phyloP scores from a whole-genome alignment of 1,284 basidiomycete species.

The Cutaneotrichosporon arboriforme region DNA sequence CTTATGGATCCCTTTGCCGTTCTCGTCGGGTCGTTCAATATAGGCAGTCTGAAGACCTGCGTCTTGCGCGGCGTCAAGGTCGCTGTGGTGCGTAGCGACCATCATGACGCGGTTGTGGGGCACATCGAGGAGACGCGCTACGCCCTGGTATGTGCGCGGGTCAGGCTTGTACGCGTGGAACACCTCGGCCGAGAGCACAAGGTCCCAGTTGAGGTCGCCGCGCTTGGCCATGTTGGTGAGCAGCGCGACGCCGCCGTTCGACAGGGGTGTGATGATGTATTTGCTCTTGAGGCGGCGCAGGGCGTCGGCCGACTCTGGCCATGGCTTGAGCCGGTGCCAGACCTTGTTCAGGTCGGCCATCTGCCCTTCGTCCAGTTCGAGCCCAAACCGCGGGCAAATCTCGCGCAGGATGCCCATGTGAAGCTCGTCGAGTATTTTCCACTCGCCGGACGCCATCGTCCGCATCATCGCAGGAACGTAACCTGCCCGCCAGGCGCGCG shows the following conservation, averaged over 20 bases:
- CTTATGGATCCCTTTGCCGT: conserved; percentile 2
- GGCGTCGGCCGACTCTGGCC: conserved; percentile 8
- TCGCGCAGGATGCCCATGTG: conserved; percentile 9
- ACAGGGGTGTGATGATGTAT: conserved; percentile 10
- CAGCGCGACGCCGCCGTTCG: conserved; percentile 13
- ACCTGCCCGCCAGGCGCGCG: conserved; percentile 9
- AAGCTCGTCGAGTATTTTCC: conserved; percentile 10
- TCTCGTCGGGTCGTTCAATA: conserved; percentile 12
- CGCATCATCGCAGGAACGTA: conserved; percentile 8
- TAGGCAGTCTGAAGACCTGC: conserved; percentile 11
- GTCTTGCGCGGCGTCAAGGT: conserved; percentile 13
- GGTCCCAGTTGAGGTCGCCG: conserved; percentile 11
- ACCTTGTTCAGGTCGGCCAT: conserved; percentile 7
- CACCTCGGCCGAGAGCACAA: conserved; percentile 10
- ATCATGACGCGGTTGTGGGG: conserved; percentile 9
- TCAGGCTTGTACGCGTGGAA: conserved; percentile 17
- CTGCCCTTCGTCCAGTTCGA: background rate
- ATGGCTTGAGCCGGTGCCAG: conserved; percentile 12
- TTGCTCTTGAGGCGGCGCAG: conserved; percentile 3
- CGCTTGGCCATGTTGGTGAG: conserved; percentile 14
- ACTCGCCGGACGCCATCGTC: conserved; percentile 9
- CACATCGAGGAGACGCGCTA: conserved; percentile 7
- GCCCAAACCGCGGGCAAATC: conserved; percentile 3
- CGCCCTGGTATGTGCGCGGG: conserved; percentile 5
- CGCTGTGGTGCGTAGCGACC: conserved; percentile 13